Evolutionary conservation across 257 asterid genomes (phyloP).

Genomic region (Anisodus tanguticus): DNA sequence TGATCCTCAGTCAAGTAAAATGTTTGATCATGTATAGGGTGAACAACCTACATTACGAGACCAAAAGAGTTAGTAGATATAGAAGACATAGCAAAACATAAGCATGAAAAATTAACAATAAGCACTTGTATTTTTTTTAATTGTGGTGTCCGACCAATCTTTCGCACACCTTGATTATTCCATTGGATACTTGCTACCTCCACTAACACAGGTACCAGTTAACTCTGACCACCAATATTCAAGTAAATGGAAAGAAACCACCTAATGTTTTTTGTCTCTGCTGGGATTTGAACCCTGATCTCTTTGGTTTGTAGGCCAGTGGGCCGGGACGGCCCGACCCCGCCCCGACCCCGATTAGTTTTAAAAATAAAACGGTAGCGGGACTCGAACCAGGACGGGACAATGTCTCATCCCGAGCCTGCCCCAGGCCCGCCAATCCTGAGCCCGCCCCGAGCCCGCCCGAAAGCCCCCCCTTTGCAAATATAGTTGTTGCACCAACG

Average conservation of each 20-base stretch:
- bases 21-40: conserved; percentile 89
- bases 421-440: too few species aligned
- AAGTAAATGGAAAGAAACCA: background rate
- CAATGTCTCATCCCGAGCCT: too few species aligned
- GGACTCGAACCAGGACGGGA: too few species aligned
- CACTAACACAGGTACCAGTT: background rate
- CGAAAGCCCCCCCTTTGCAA: too few species aligned
- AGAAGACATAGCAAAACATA: background rate
- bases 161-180: background rate
- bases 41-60: conserved; percentile 54
- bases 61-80: background rate
- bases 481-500: too few species aligned
- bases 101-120: background rate
- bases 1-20: conserved; percentile 80
- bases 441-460: too few species aligned
- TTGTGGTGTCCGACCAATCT: background rate
- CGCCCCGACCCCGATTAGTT: too few species aligned
- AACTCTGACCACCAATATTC: background rate
- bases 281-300: background rate
- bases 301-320: background rate
- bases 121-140: background rate
- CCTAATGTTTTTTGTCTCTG: background rate
- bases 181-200: background rate
- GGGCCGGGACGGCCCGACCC: too few species aligned
- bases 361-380: too few species aligned